Evolutionary conservation across 2,329 filamentous ascomycete genomes (phyloP).

Genomic region (Lojkania enalia): DNA sequence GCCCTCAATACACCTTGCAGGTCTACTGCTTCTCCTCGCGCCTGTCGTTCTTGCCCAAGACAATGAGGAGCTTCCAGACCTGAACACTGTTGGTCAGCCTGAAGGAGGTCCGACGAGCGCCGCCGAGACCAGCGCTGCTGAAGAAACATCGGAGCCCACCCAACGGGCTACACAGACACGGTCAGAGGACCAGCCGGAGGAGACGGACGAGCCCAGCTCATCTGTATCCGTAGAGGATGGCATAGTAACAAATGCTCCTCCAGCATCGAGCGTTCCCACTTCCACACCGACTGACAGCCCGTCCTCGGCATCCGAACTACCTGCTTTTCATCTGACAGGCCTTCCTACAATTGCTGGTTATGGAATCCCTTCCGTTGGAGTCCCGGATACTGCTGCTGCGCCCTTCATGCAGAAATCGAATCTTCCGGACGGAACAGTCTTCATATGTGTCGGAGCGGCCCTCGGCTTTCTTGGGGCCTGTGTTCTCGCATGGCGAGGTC

Average conservation of each 20-base stretch:
- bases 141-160: not conserved
- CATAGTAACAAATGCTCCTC: constrained; percentile 22
- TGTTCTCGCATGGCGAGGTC: constrained; percentile 84
- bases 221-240: constrained; percentile 21
- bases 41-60: constrained; percentile 38
- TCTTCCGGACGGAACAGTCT: constrained; percentile 89
- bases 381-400: constrained; percentile 81
- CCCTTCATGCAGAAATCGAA: constrained; percentile 89
- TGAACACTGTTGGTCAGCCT: constrained; percentile 29
- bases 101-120: constrained; percentile 15
- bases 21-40: constrained; percentile 35
- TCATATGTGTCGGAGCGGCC: constrained; percentile 89
- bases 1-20: constrained; percentile 33
- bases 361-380: constrained; percentile 68
- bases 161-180: not conserved
- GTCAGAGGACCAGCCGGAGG: constrained; percentile 5
- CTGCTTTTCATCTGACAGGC: constrained; percentile 39
- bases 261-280: constrained; percentile 23
- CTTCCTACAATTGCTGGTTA: constrained; percentile 61
- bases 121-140: not conserved
- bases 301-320: not conserved
- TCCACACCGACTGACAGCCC: constrained; percentile 8
- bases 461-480: constrained; percentile 80
- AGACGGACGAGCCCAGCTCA: constrained; percentile 27
- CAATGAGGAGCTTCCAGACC: constrained; percentile 29